These are phyloP conservation scores for Tinospora cordifolia DNA, from an alignment of 164 flowering plant genomes.

Conservation along the genomic window DNA sequence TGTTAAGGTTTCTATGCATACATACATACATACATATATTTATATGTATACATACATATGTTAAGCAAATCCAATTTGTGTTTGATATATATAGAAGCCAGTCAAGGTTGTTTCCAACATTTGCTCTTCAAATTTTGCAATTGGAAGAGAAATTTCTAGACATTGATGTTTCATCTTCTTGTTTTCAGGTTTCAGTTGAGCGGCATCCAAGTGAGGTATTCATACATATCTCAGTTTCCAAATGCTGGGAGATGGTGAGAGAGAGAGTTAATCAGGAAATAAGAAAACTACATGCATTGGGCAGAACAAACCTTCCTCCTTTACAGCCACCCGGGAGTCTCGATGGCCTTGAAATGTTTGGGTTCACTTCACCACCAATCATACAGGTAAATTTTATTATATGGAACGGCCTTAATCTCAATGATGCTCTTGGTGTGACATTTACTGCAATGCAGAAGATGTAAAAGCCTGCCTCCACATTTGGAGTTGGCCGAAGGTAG, in stretches of 20 bases:
- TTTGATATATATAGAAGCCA: no score
- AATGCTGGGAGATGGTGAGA: slow-evolving; percentile 96
- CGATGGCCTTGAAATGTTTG: slow-evolving; percentile 98
- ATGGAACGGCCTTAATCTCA: no score
- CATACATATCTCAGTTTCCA: slow-evolving; percentile 53
- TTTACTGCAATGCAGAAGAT: background rate
- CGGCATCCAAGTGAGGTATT: slow-evolving; percentile 64
- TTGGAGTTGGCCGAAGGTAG: no score
- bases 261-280: slow-evolving; percentile 88
- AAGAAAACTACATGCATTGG: slow-evolving; percentile 52
- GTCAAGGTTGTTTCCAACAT: no score
- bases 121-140: no score
- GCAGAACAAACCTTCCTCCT: slow-evolving; percentile 61
- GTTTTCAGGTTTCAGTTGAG: slow-evolving; percentile 68
- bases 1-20: no score
- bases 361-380: slow-evolving; percentile 72
- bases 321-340: slow-evolving; percentile 88
- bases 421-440: background rate
- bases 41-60: no score
- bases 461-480: no score
- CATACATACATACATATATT: no score
- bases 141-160: no score
- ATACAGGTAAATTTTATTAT: slow-evolving; percentile 51
- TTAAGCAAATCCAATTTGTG: no score
- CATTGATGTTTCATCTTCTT: background rate